A percentile compares a stretch with the other conserved stretches of the same genome.
Evolutionary conservation across 805 yeast species (phyloP).

Genomic region (Monosporozyma aquatica): DNA sequence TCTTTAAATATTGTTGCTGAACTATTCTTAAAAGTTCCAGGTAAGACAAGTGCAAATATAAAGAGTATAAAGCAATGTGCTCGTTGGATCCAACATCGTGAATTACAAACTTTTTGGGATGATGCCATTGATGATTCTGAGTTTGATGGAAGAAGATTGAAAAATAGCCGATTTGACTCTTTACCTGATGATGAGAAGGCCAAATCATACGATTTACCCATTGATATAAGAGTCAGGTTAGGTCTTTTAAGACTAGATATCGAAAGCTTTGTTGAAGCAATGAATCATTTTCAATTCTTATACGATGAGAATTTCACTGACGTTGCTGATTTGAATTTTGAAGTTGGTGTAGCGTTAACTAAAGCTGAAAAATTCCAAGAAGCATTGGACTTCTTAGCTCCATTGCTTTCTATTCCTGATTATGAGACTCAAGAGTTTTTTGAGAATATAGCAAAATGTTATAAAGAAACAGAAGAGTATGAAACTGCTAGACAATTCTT

Average conservation of each 20-base stretch:
- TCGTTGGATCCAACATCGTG: slow-evolving; percentile 74
- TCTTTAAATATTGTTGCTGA: slow-evolving; percentile 79
- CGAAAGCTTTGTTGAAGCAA: slow-evolving; percentile 60
- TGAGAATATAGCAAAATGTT: slow-evolving; percentile 64
- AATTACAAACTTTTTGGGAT: slow-evolving; percentile 39
- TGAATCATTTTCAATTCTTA: slow-evolving; percentile 55
- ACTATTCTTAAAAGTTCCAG: slow-evolving; percentile 48
- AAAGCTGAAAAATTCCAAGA: slow-evolving; percentile 61
- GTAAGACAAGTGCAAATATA: slow-evolving; percentile 55
- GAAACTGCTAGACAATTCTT: slow-evolving; percentile 55
- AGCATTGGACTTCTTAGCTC: slow-evolving; percentile 59
- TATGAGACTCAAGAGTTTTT: slow-evolving; percentile 40
- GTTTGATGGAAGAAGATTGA: slow-evolving; percentile 63
- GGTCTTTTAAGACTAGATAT: slow-evolving; percentile 64
- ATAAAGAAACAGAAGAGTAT: slow-evolving; percentile 61
- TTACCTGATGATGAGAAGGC: slow-evolving; percentile 33
- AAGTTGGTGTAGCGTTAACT: slow-evolving; percentile 68
- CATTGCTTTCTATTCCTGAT: slow-evolving; percentile 48
- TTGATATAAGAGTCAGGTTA: slow-evolving; percentile 77
- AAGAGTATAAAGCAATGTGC: slow-evolving; percentile 59
- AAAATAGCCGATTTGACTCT: slow-evolving; percentile 36
- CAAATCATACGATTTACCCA: slow-evolving; percentile 49
- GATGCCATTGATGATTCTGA: slow-evolving; percentile 60
- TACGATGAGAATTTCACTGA: slow-evolving; percentile 48
- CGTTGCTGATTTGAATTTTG: slow-evolving; percentile 62